Percentiles rank a stretch among this genome's conserved stretches.
phyloP scores from a whole-genome alignment of 2,329 filamentous ascomycete genomes.

The Colletotrichum gigasporum region DNA sequence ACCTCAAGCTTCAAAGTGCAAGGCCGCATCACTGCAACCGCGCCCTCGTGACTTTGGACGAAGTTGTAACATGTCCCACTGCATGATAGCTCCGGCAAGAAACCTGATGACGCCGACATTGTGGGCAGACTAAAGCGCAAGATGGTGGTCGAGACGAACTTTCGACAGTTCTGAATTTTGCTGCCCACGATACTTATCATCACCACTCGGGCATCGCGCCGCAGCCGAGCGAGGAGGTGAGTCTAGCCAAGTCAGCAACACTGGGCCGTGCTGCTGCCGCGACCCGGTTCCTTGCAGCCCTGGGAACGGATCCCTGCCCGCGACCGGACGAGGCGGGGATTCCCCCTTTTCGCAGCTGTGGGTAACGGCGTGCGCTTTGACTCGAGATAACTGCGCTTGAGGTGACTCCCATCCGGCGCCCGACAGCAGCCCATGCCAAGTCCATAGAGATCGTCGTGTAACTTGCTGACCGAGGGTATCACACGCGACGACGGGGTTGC shows the following conservation, averaged over 20 bases:
- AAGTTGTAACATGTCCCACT: not conserved
- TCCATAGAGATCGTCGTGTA: not conserved
- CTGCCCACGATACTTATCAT: not conserved
- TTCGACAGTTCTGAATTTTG: not conserved
- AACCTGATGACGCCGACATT: not conserved
- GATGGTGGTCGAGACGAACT: not conserved
- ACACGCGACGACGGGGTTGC: no score
- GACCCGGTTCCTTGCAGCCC: constrained; percentile 4
- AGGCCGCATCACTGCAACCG: not conserved
- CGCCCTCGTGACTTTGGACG: not conserved
- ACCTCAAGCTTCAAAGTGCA: not conserved
- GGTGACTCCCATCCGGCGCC: not conserved
- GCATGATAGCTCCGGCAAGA: not conserved
- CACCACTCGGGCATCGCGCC: not conserved
- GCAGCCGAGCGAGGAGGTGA: not conserved
- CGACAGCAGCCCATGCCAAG: not conserved
- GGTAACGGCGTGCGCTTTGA: not conserved
- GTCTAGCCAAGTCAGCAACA: not conserved
- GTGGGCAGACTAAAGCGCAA: not conserved
- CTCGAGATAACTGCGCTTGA: not conserved
- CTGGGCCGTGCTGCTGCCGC: not conserved
- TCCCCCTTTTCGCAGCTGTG: not conserved
- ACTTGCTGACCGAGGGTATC: not conserved
- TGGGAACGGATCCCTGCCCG: not conserved
- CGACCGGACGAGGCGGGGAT: not conserved